Evolutionary conservation across 1,284 basidiomycete genomes (phyloP), one percentile per base, ranked within the genome.

Genomic region (Boletus semigastroideus): DNA sequence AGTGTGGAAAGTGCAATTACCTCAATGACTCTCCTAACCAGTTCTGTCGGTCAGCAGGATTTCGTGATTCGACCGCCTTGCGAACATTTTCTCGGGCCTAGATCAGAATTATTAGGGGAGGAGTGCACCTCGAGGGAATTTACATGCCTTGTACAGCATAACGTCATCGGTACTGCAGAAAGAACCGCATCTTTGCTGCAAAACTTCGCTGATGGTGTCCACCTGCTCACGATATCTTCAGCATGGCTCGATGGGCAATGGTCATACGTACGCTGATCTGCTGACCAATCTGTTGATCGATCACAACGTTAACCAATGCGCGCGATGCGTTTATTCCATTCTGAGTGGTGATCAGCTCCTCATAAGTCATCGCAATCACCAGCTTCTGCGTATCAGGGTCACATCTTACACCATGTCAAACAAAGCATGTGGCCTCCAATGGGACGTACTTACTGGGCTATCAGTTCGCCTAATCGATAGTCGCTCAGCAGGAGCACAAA

Each of bases 91-190:
- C 97, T 66, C 93, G 90, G 1, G 96, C 96, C 90, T 94, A 61
- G 37, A 53, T 25, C 42, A 43, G 51, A 54, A 42, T 14, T 17
- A 28, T 58, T 44, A 55, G 45, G 46, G 10, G 25, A 20, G 10
- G 42, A 4, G 2, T 17, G 20, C n/a, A 30, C 45, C 48, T 36
- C n/a, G 54, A 69, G 40, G 33, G 48, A 40, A 33, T 42, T 36
- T 33, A 58, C 52, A 47, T 57, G 84, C 92, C 78, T 99, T 99
- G 78, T 99, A 98, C 45, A 98, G 75, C 76, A 98, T 90, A 40
- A 99, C 97, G 72, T 99, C 97, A 65, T 98, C 97, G 1, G 96
- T 90, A 62, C 93, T 95, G 72, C 95, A 98, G 79, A 99, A 99
- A 17, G 92, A 92, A 1, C 94, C 95, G 64, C 97, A 99, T 64